Percentiles rank a stretch among this genome's conserved stretches.
phyloP scores from a whole-genome alignment of 2,329 filamentous ascomycete species.

The Fusarium mangiferae region DNA sequence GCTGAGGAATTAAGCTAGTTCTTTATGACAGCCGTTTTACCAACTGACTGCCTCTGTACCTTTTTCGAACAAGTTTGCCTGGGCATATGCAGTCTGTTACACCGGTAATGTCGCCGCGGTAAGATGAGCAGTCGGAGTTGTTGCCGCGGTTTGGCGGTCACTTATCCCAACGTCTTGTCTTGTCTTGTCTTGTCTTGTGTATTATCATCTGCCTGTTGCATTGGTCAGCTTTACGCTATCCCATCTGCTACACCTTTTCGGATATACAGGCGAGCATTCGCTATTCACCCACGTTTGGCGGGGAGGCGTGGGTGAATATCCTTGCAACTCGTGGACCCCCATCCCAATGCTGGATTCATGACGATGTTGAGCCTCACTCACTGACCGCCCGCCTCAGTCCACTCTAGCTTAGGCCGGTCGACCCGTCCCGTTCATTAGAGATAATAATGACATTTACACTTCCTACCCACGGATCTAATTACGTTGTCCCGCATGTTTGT shows the following conservation, averaged over 20 bases:
- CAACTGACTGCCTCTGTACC: neutral
- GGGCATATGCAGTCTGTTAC: conserved; percentile 6
- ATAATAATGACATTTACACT: neutral
- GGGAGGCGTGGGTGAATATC: conserved; percentile 12
- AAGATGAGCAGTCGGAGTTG: conserved; percentile 1
- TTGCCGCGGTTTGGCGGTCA: neutral
- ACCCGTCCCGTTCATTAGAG: conserved; percentile 16
- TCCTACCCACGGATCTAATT: neutral
- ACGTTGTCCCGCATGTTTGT: conserved; percentile 1
- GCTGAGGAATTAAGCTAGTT: neutral
- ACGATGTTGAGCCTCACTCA: conserved; percentile 30
- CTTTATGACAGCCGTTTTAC: conserved; percentile 5
- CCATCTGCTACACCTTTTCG: neutral
- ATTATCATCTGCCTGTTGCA: neutral
- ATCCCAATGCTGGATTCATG: conserved; percentile 22
- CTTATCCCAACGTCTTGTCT: neutral
- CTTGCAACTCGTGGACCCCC: conserved; percentile 22
- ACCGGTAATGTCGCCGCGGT: conserved; percentile 6
- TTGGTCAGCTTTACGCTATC: conserved; percentile 1
- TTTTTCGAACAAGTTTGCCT: conserved; percentile 4
- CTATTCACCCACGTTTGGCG: conserved; percentile 9
- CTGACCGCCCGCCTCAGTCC: conserved; percentile 26
- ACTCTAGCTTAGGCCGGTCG: conserved; percentile 7
- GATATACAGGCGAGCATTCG: conserved; percentile 11
- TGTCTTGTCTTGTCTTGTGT: neutral